Conservation (phyloP, 2,329 filamentous ascomycete species). For the Nemania sp. region DNA sequence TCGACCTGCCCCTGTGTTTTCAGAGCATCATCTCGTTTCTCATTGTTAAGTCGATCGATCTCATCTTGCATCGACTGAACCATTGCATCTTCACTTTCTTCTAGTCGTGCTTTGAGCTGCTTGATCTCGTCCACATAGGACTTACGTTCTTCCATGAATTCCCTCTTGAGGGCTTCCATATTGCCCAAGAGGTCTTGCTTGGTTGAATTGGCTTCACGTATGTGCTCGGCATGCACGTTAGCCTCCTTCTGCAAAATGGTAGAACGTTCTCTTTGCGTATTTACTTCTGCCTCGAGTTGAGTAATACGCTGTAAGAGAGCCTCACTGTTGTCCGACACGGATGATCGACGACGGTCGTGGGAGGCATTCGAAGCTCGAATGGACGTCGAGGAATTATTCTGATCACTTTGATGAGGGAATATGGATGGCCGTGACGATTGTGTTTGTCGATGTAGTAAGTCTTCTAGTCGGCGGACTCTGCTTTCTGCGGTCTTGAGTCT, state of each 20-base stretch:
- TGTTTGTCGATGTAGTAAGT: slow-evolving; percentile 87
- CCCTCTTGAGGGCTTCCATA: slow-evolving; percentile 89
- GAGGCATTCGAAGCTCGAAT: slow-evolving; percentile 56
- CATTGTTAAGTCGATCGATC: slow-evolving; percentile 71
- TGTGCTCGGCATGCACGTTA: slow-evolving; percentile 67
- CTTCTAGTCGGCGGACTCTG: slow-evolving; percentile 89
- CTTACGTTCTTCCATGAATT: slow-evolving; percentile 87
- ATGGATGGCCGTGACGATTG: slow-evolving; percentile 68
- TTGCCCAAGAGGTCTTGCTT: slow-evolving; percentile 96
- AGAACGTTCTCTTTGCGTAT: slow-evolving; percentile 76
- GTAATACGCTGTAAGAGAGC: slow-evolving; percentile 62
- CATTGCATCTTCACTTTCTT: slow-evolving; percentile 92
- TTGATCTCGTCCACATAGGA: slow-evolving; percentile 85
- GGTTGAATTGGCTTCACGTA: slow-evolving; percentile 89
- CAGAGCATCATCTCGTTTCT: slow-evolving; percentile 67
- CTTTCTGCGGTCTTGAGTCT: slow-evolving; percentile 87
- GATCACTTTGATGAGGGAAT: slow-evolving; percentile 65
- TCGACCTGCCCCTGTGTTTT: slow-evolving; percentile 73
- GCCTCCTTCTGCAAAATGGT: slow-evolving; percentile 78
- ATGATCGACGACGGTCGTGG: slow-evolving; percentile 61
- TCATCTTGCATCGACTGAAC: slow-evolving; percentile 79
- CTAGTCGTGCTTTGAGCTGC: slow-evolving; percentile 78
- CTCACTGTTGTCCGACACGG: slow-evolving; percentile 59
- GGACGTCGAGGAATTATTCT: slow-evolving; percentile 63
- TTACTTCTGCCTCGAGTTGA: slow-evolving; percentile 82